Percentiles rank a stretch among this genome's conserved stretches.
Conservation (phyloP, 371 early-diverging fungal species). For the Apophysomyces trapeziformis region DNA sequence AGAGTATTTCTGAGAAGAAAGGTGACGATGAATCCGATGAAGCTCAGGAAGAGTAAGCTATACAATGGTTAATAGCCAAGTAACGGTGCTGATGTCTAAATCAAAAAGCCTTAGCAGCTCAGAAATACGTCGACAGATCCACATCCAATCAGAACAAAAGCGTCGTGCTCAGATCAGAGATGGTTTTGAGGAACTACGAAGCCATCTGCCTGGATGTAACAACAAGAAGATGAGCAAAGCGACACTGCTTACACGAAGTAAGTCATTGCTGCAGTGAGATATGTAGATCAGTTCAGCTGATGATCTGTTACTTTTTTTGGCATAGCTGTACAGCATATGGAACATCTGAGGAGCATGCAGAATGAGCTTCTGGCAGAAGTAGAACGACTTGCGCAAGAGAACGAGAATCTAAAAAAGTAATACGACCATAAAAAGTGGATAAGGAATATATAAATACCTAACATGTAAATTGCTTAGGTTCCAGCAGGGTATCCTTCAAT, state of each 20-base stretch:
- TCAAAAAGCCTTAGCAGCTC: conserved; percentile 24
- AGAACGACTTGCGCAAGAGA: conserved; percentile 53
- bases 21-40: conserved; percentile 20
- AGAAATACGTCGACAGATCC: conserved; percentile 57
- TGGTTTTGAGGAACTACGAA: conserved; percentile 58
- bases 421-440: not conserved
- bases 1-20: conserved; percentile 26
- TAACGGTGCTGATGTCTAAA: too few species aligned
- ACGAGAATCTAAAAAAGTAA: conserved; percentile 55
- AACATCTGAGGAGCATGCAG: conserved; percentile 52
- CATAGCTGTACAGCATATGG: conserved; percentile 53
- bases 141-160: conserved; percentile 59
- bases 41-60: conserved; percentile 23
- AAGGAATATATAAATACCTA: not conserved
- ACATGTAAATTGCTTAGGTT: conserved; percentile 28
- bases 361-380: conserved; percentile 51
- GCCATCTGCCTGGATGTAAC: conserved; percentile 53
- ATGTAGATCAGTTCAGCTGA: too few species aligned
- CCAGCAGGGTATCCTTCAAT: conserved; percentile 50
- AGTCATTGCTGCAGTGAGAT: conserved; percentile 9
- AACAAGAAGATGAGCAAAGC: conserved; percentile 66
- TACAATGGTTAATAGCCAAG: not conserved
- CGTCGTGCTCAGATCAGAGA: conserved; percentile 57
- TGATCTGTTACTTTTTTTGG: conserved; percentile 4
- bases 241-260: conserved; percentile 57